These are phyloP conservation scores for Camellia oleifera DNA, from an alignment of 179 eudicot genomes.

Conservation along the genomic window DNA sequence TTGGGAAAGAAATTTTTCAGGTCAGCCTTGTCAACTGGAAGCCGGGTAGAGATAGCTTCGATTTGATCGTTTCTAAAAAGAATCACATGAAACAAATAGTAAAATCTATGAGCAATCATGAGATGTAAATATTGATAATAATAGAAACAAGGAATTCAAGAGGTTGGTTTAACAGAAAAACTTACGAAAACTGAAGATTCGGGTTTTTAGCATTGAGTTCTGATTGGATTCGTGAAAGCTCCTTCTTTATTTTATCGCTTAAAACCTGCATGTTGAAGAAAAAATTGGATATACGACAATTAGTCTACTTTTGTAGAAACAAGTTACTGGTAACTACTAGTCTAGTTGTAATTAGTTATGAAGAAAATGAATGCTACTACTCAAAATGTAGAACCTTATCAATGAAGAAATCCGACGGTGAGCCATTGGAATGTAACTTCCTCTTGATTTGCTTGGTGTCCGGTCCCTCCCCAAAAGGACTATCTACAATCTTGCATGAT, in stretches of 20 bases:
- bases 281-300: neutral
- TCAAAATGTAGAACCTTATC: slow-evolving; percentile 52
- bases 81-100: neutral
- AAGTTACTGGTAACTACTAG: neutral
- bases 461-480: slow-evolving; percentile 43
- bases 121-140: neutral
- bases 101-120: neutral
- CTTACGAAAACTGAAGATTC: slow-evolving; percentile 59
- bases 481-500: slow-evolving; percentile 21
- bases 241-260: slow-evolving; percentile 71
- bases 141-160: neutral
- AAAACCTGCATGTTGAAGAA: slow-evolving; percentile 43
- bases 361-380: neutral
- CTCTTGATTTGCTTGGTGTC: slow-evolving; percentile 51
- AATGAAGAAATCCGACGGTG: slow-evolving; percentile 65
- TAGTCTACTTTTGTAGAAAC: neutral
- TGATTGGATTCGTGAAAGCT: slow-evolving; percentile 58
- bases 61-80: slow-evolving; percentile 66
- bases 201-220: slow-evolving; percentile 50
- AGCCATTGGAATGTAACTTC: slow-evolving; percentile 58
- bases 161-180: neutral
- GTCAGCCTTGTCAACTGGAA: slow-evolving; percentile 76
- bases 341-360: no score
- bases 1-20: slow-evolving; percentile 65
- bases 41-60: slow-evolving; percentile 71